Evolutionary conservation across 768 basidiomycete species (phyloP).

Genomic region (Grammothele lineata): DNA sequence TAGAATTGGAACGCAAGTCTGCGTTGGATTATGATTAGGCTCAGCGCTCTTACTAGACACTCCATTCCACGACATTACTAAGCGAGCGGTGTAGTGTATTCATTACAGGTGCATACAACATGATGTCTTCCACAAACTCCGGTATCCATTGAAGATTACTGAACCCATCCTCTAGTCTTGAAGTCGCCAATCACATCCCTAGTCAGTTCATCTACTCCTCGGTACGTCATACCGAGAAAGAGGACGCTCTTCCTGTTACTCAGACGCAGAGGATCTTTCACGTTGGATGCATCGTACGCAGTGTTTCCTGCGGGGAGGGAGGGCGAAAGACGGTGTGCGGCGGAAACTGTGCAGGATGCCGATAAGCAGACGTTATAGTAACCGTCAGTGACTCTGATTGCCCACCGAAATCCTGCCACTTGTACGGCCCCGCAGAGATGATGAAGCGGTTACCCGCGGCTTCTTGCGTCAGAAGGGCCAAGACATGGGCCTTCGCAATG

Average conservation of each 20-base stretch:
- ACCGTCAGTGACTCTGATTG: too few relatives aligned
- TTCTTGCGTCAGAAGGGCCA: conserved; percentile 44
- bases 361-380: too few relatives aligned
- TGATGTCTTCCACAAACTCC: too few relatives aligned
- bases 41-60: too few relatives aligned
- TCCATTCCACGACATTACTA: too few relatives aligned
- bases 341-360: background rate
- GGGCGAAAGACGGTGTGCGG: background rate
- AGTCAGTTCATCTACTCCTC: conserved; percentile 34
- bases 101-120: too few relatives aligned
- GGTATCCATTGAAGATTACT: too few relatives aligned
- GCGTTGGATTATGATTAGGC: too few relatives aligned
- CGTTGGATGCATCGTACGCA: conserved; percentile 16
- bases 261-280: conserved; percentile 24
- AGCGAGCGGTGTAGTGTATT: too few relatives aligned
- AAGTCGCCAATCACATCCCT: conserved; percentile 39
- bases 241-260: conserved; percentile 32
- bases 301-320: conserved; percentile 7
- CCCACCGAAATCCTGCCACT: conserved; percentile 20
- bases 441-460: conserved; percentile 59
- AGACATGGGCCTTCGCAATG: conserved; percentile 48
- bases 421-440: conserved; percentile 30
- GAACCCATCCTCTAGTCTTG: conserved; percentile 38
- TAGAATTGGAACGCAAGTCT: too few relatives aligned
- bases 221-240: conserved; percentile 40